Base-by-base conservation (phyloP, 768 basidiomycete genomes). In the Lactarius trivialis region DNA sequence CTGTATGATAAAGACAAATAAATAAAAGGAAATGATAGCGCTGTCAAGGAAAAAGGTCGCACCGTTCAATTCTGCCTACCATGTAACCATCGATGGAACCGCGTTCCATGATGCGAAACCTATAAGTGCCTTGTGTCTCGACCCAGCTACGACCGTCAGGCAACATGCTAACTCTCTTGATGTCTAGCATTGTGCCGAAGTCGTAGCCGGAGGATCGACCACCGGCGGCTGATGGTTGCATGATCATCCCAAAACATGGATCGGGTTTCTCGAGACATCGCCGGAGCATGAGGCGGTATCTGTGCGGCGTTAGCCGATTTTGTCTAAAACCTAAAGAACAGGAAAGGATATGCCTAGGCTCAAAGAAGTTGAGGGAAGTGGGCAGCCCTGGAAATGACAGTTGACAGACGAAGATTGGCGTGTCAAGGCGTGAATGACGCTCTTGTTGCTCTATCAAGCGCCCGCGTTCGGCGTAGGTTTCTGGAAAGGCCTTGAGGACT, bases 151-250 rank as follows among this genome's bases (percentile, higher is more conserved):
- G 78, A 14, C 96, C 96, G 72, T 99, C 96, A 3, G 85, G 79
- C 30, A 94, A 78, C 85, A 91, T 90, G 71, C 91, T 88, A 7
- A 96, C 92, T 66, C 80, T 83, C 65, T 82, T 81, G 62, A 98
- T 94, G 72, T 92, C 85, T 57, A 98, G 81, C 86, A 98, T 95
- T 43, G 94, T 98, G 4, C 96, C 96, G 73, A 89, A 99, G 62
- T 92, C 86, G 67, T 77, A 73, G 37, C 80, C 78, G 24, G 54
- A 7, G 49, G 58, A 51, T 49, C 60, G 60, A 45, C 61, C 60
- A 21, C 49, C 49, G 24, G 77, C 73, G 26, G 76, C 71, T 24
- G 78, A 74, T 3, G 82, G 78, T 15, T 90, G 86, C 76, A 96
- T 86, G 69, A 97, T 82, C 91, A 98, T 98, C 39, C 96, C 96